These are phyloP conservation scores for Ogataea pini DNA, from an alignment of 805 yeast genomes.

Conservation along the genomic window DNA sequence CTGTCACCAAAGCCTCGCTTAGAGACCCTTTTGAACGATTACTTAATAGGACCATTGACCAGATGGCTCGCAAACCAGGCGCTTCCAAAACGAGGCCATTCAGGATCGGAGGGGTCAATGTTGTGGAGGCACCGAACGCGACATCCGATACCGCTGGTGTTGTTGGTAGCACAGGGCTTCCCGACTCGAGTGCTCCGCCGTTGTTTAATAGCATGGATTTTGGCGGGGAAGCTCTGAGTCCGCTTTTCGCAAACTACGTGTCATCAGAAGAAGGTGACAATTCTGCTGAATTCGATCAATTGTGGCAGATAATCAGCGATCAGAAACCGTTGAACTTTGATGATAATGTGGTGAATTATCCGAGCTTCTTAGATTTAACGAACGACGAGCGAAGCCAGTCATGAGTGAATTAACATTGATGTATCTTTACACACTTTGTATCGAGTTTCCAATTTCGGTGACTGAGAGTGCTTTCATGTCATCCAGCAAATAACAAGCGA, in stretches of 20 bases:
- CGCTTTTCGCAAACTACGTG: background rate
- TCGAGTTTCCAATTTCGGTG: too few species aligned
- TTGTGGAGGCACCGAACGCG: slow-evolving; percentile 16
- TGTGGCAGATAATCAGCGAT: slow-evolving; percentile 26
- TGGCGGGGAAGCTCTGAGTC: background rate
- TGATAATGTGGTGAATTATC: background rate
- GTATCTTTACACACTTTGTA: too few species aligned
- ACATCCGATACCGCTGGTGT: too few species aligned
- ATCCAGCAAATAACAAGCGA: too few species aligned
- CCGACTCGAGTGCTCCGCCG: background rate
- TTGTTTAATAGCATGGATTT: background rate
- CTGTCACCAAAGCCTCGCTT: slow-evolving; percentile 21
- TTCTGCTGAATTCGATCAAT: slow-evolving; percentile 12
- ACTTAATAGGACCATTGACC: slow-evolving; percentile 21
- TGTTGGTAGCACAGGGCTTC: background rate
- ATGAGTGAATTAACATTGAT: too few species aligned
- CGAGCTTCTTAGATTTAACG: too few species aligned
- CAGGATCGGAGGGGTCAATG: slow-evolving; percentile 19
- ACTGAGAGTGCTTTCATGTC: too few species aligned
- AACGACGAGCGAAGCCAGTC: background rate
- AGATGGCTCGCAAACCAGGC: slow-evolving; percentile 15
- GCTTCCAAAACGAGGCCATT: slow-evolving; percentile 3
- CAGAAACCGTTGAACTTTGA: slow-evolving; percentile 17
- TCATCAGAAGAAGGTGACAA: background rate
- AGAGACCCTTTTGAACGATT: slow-evolving; percentile 27